Evolutionary conservation across 2,329 filamentous ascomycete species (phyloP), one percentile per base, ranked within the genome.

Genomic region (Exophiala alcalophila): DNA sequence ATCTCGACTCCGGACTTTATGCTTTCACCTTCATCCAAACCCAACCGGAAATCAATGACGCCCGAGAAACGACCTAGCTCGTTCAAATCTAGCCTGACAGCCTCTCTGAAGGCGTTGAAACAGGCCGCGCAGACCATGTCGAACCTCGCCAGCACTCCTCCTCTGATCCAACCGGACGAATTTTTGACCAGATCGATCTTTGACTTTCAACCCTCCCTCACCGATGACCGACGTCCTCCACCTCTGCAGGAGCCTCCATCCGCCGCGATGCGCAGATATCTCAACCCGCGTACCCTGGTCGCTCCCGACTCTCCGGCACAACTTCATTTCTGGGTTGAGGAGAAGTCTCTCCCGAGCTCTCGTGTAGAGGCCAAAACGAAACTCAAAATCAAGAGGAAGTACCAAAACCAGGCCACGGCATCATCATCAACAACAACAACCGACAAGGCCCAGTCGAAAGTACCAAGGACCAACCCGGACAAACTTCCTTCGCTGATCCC

Each of bases 81-180:
- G 2, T 77, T 82, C 64, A 80, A 77, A 49, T 83, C 79, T 0
- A 82, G 82, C 47, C 65, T 83, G 29, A 82, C 78, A 0, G 75
- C 77, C 2, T 82, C 79, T 0, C 60, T 83, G 14, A 74, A 78
- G 47, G 77, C 76, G 3, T 70, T 83, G 36, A 80, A 77, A 61
- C 75, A 75, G 5, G 77, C 77, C 0, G 78, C 78, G 8, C 77
- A 74, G 43, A 77, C 76, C 0, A 75, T 83, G 29, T 79, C 78
- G 5, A 77, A 77, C 37, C 75, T 81, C 51, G 71, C 74, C 11
- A 70, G 73, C 15, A 65, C 64, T 25, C 65, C 66, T 11, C 62
- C 66, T 0, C 64, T 65, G 2, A 65, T 76, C 19, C 76, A 74
- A 36, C 71, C 75, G 1, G 77, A 81, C 48, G 76, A 80, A 49